Percentiles rank a stretch among this genome's conserved stretches.
These are phyloP conservation scores for Porphyrellus cyaneotinctus DNA, from an alignment of 768 basidiomycete species.

Conservation along the genomic window DNA sequence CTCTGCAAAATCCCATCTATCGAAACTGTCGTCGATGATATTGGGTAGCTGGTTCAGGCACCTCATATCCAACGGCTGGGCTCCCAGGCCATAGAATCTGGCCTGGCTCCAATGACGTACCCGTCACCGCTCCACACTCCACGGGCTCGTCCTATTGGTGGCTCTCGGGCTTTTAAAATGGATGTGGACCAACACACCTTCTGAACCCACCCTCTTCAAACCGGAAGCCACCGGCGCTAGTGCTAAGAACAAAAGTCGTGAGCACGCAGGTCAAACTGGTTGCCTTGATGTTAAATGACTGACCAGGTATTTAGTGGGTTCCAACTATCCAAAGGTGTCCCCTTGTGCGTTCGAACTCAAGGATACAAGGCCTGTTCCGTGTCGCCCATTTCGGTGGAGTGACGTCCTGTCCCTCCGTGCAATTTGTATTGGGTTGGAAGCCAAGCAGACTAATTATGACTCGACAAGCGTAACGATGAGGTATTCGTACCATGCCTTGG, in stretches of 20 bases:
- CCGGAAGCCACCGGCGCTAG: constrained; percentile 1
- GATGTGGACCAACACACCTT: constrained; percentile 3
- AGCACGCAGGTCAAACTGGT: constrained; percentile 19
- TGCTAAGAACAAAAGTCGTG: constrained; percentile 19
- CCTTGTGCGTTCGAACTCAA: constrained; percentile 37
- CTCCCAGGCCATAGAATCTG: not conserved
- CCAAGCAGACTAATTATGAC: constrained; percentile 2
- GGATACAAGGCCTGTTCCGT: constrained; percentile 53
- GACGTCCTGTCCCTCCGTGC: not conserved
- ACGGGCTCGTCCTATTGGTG: constrained; percentile 7
- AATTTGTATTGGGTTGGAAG: not conserved
- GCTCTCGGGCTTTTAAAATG: constrained; percentile 11
- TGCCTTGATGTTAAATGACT: not conserved
- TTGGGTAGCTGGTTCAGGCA: constrained; percentile 5
- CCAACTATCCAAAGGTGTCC: constrained; percentile 49
- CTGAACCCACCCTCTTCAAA: not conserved
- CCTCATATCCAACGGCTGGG: constrained; percentile 8
- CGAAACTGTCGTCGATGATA: constrained; percentile 4
- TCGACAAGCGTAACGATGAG: constrained; percentile 62
- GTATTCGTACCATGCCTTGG: constrained; percentile 63
- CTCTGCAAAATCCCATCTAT: not conserved
- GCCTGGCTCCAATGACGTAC: constrained; percentile 22
- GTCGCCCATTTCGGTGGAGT: constrained; percentile 62
- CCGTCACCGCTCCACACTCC: constrained; percentile 19
- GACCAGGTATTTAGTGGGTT: constrained; percentile 39